Base-by-base conservation (phyloP, 2,329 filamentous ascomycete species). In the Akanthomyces lecanii region DNA sequence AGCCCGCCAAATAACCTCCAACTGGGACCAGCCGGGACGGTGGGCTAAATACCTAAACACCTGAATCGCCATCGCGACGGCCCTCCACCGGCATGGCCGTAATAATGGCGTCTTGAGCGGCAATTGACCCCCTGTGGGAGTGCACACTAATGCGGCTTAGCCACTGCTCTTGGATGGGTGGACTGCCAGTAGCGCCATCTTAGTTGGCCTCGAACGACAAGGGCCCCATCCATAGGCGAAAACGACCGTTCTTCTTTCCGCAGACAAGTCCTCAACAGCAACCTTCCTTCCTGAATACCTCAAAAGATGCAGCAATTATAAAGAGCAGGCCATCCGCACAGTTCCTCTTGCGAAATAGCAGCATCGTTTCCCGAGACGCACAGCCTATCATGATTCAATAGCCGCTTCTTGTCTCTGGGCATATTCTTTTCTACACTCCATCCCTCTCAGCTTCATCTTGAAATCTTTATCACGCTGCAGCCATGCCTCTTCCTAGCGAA, bases 371-470 rank as follows among this genome's bases (percentile, higher is more conserved):
- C 50, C 50, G 40, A 38, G 51, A 55, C 59, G 11, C 14, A 23
- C 60, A 53, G 48, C 59, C 47, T 44, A 44, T 14, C 50, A 61
- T 61, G 59, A 54, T 30, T 48, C 40, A 48, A 48, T 61, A 61
- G 48, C 21, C 51, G 18, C 28, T 10, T 21, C n/a, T 25, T 44
- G 40, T 44, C 58, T 45, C 40, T 18, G 48, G 40, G 12, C 50
- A 25, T 2, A 11, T 21, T 51, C 12, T 40, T 30, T 8, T 58
- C 16, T n/a, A 40, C 16, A 21, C 16, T 40, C 38, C 5, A 40
- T 40, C 3, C 38, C 11, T 16, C 23, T 38, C 30, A 48, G 21
- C 25, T 25, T 16, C 10, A 47, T 28, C n/a, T 40, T 28, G 3
- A 38, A 23, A 12, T 45, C 28, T 16, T 14, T 18, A 33, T 30